Conservation (phyloP, 768 basidiomycete species). For the Serendipita sp. region DNA sequence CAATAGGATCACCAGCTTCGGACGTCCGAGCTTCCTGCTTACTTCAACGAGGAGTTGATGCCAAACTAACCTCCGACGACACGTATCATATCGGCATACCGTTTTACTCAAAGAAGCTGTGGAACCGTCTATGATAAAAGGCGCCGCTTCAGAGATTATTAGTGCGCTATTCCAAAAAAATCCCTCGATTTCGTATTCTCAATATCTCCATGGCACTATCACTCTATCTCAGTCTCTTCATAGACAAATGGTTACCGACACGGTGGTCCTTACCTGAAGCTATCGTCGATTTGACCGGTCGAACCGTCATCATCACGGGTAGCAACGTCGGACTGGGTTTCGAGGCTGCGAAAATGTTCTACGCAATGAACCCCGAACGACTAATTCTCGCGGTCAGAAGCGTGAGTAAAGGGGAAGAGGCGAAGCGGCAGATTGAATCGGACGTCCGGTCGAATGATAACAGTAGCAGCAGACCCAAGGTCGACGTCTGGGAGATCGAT, state of each 20-base stretch:
- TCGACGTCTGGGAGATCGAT: constrained; percentile 9
- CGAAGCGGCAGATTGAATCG: not conserved
- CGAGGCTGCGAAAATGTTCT: constrained; percentile 17
- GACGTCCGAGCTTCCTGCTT: no score
- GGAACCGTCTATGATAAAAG: no score
- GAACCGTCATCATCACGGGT: constrained; percentile 10
- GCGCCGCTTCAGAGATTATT: no score
- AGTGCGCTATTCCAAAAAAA: no score
- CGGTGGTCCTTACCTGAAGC: not conserved
- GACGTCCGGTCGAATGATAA: no score
- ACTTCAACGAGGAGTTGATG: no score
- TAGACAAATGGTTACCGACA: not conserved
- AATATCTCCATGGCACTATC: not conserved
- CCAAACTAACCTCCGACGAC: no score
- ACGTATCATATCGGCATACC: no score
- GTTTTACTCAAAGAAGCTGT: no score
- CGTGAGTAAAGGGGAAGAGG: constrained; percentile 15
- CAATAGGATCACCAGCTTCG: no score
- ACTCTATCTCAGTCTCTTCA: not conserved
- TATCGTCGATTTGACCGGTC: not conserved
- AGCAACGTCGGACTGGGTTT: constrained; percentile 10
- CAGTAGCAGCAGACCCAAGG: not conserved
- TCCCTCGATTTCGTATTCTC: no score
- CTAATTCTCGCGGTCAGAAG: constrained; percentile 23
- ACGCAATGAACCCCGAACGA: constrained; percentile 17